Evolutionary conservation across 306 rosid genomes (phyloP).

Genomic region (Castanospermum australe): DNA sequence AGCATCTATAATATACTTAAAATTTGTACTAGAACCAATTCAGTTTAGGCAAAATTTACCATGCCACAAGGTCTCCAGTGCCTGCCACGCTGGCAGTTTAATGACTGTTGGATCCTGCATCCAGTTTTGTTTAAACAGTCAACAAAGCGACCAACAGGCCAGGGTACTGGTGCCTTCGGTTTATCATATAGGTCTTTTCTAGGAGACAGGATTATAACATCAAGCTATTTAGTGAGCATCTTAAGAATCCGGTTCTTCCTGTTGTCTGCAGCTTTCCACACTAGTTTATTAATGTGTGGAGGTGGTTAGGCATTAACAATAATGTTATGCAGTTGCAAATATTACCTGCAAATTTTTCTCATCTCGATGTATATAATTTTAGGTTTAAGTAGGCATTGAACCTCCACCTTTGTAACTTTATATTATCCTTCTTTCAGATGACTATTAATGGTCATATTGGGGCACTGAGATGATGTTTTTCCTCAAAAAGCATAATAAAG

Average conservation of each 20-base stretch:
- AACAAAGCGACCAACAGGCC: not conserved
- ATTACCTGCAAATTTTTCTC: not conserved
- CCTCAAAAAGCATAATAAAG: not conserved
- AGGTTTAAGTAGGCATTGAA: not conserved
- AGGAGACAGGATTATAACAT: not conserved
- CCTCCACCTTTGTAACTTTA: not conserved
- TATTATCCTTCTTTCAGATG: not conserved
- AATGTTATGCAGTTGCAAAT: not conserved
- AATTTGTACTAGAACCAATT: conserved; percentile 1
- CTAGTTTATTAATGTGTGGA: not conserved
- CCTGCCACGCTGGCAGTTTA: not conserved
- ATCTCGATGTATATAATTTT: not conserved
- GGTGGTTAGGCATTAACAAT: not conserved
- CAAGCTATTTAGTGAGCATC: not conserved
- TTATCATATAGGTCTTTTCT: not conserved
- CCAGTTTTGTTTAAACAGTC: not conserved
- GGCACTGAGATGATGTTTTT: conserved; percentile 1
- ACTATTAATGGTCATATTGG: not conserved
- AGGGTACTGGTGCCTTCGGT: not conserved
- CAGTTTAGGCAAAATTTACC: not conserved
- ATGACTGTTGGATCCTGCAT: not conserved
- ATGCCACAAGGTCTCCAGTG: not conserved
- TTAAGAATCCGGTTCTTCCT: not conserved
- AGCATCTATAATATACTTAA: not conserved
- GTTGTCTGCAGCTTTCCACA: not conserved